Base-by-base conservation (phyloP, 768 basidiomycete genomes). In the Mycena rosella region DNA sequence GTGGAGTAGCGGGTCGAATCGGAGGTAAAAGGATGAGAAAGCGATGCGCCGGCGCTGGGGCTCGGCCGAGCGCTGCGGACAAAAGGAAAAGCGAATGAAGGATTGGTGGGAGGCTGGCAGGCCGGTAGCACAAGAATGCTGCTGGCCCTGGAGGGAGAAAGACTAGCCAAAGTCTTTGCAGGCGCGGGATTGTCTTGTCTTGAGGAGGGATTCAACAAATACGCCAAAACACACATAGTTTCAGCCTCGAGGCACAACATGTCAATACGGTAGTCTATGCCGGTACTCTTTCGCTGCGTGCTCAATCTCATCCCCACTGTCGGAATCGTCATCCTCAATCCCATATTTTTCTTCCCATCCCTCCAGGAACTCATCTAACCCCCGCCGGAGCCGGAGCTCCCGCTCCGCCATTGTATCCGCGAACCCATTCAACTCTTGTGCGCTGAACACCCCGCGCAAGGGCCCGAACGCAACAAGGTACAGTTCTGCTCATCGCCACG, bases 371-470 rank as follows among this genome's bases (percentile, higher is more conserved):
- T 89, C 89, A 15, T 94, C 91, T 71, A 94, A 66, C 0, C 86
- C 89, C 54, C 78, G 76, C 48, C 90, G 83, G 75, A 92, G 78
- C 51, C 94, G 86, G 26, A 95, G 72, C 5, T 89, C 90, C 42
- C 91, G 80, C 75, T 95, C 94, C 7, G 84, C 90, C 94, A 95
- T 95, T 5, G 86, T 86, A 62, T 93, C 92, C 53, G 83, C 89
- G 59, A 91, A 84, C 24, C 74, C 82, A 56, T 83, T 83, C 69
- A 95, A 80, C 76, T 95, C 93, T 18, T 79, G 78, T 20, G 78
- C 70, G 53, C 79, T 84, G 76, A 95, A 95, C 54, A 85, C 89
- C 4, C 80, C 75, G 30, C 93, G 86, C 61, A 95, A 81, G 4
- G 88, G 85, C 59, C 89, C 88, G 78, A 94, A 95, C 20, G 93